Evolutionary conservation across 768 basidiomycete species (phyloP).

Genomic region (Mycena latifolia): DNA sequence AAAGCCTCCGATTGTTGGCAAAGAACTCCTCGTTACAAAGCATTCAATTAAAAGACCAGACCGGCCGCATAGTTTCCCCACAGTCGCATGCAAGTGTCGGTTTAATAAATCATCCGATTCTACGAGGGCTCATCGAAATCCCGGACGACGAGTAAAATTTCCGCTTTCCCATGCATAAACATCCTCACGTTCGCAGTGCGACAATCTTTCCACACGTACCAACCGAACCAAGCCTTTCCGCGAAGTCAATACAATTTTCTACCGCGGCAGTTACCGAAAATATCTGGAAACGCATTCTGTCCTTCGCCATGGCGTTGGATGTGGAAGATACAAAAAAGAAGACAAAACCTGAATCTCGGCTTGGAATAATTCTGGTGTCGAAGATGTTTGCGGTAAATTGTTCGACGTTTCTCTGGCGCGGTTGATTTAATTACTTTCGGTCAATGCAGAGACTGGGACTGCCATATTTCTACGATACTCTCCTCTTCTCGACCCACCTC

Average conservation of each 20-base stretch:
- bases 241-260: conserved; percentile 14
- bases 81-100: too few species aligned
- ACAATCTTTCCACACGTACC: neutral
- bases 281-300: conserved; percentile 24
- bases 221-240: neutral
- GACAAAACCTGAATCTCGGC: too few species aligned
- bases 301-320: neutral
- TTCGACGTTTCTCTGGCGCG: neutral
- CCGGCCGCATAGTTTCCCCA: too few species aligned
- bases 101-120: conserved; percentile 2
- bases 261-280: conserved; percentile 20
- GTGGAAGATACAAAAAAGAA: too few species aligned
- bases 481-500: neutral
- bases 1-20: too few species aligned
- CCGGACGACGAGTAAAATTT: conserved; percentile 12
- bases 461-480: conserved; percentile 13
- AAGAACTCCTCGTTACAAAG: too few species aligned
- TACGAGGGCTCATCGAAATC: conserved; percentile 21
- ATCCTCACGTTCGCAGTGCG: conserved; percentile 8
- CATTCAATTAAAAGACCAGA: too few species aligned
- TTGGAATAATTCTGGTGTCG: conserved; percentile 12
- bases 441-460: conserved; percentile 20
- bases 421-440: neutral
- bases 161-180: neutral
- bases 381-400: conserved; percentile 27